Evolutionary conservation across 139 green algal genomes (phyloP).

Genomic region (Chlorella sp.): DNA sequence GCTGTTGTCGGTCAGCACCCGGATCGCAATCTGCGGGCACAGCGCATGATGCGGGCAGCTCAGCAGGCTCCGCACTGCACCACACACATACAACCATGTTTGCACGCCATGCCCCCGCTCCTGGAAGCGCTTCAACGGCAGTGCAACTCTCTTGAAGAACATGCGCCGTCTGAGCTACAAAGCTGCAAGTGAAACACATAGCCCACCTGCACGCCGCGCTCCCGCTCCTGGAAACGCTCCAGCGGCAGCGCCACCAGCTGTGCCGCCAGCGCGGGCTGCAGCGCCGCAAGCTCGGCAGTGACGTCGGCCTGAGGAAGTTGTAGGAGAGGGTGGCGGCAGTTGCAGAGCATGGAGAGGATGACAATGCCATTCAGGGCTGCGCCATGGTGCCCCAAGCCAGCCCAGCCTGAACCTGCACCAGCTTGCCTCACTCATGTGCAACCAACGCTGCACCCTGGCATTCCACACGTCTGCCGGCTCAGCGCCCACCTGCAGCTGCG

Average conservation of each 20-base stretch:
- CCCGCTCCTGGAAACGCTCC: conserved; percentile 27
- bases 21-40: neutral
- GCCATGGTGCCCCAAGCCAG: no score
- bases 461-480: no score
- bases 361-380: no score
- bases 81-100: neutral
- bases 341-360: no score
- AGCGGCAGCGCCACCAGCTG: conserved; percentile 39
- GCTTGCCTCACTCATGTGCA: no score
- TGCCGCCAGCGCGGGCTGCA: conserved; percentile 44
- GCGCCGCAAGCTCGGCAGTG: conserved; percentile 13
- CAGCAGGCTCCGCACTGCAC: neutral
- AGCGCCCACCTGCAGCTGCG: conserved; percentile 1
- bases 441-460: no score
- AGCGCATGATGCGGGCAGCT: neutral
- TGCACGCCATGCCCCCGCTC: conserved; percentile 16
- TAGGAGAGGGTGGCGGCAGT: no score
- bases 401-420: no score
- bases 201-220: conserved; percentile 5
- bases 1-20: neutral
- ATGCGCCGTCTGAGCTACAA: neutral
- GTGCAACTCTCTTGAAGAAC: conserved; percentile 2
- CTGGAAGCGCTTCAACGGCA: conserved; percentile 22
- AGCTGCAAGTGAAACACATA: no score
- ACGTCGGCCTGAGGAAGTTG: conserved; percentile 4